Evolutionary conservation across 1,284 basidiomycete species (phyloP), one percentile per base, ranked within the genome.

Genomic region (Coniferiporia sulphurascens): DNA sequence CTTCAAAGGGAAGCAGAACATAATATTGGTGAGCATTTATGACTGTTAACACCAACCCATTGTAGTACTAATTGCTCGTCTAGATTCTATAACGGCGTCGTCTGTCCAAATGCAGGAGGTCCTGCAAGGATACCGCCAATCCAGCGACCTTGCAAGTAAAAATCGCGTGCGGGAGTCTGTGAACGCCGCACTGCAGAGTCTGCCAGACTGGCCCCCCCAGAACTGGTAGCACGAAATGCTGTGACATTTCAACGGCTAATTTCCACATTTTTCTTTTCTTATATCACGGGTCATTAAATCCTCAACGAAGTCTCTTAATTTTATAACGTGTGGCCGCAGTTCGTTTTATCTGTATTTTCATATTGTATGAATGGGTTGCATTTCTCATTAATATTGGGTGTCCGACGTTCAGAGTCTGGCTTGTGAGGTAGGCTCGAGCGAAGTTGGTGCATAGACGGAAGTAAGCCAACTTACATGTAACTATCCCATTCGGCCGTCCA

Each of bases 51-150:
- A 8, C 1, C 8, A 3, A 3, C 17, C 9, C 19, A 21, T 17
- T n/a, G 3, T 2, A 21, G 19, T n/a, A 9, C 19, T 17, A 17
- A 46, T 21, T 46, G 17, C 17, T 19, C 57, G 8, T 36, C 21
- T 50, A 57, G 84, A 83, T 65, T 78, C 79, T 4, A 73, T 82
- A 15, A 74, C 76, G 4, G 84, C 83, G 1, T 83, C 78, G 0
- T 72, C 76, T 1, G 82, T 83, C 64, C 84, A 86, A 67, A 78
- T 86, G 68, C 74, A 77, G 59, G 84, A 86, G 64, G 83, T 83
- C 13, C 79, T 78, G 62, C 65, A 75, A 15, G 80, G 78, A 9
- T 86, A 86, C 66, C 76, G 83, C 35, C 81, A 83, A 38, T 85
- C 84, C 7, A 73, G 74, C 0, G 84, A 86, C 66, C 54, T 69